Conservation (phyloP, 192 early-diverging fungal species). For the Nowakowskiella sp. region DNA sequence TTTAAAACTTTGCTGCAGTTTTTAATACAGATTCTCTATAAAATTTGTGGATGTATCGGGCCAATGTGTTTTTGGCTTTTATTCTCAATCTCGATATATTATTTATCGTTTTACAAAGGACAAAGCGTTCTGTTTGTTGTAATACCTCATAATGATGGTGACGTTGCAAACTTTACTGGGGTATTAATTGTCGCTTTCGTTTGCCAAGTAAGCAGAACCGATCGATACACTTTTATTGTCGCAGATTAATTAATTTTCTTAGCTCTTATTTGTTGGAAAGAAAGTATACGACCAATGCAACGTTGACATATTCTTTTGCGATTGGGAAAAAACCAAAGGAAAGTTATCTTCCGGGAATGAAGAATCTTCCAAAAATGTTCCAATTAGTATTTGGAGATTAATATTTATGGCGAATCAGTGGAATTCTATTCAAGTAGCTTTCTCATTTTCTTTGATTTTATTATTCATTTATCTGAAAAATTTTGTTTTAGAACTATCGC, state of each 20-base stretch:
- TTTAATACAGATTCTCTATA: conserved; percentile 24
- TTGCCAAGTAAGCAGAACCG: conserved; percentile 23
- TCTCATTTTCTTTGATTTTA: conserved; percentile 1
- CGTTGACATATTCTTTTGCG: conserved; percentile 44
- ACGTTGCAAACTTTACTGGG: conserved; percentile 27
- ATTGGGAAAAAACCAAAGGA: conserved; percentile 48
- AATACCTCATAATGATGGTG: conserved; percentile 24
- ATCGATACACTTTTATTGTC: background rate
- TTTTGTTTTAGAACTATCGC: conserved; percentile 24
- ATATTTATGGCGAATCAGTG: conserved; percentile 49
- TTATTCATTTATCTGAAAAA: background rate
- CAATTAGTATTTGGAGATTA: conserved; percentile 45
- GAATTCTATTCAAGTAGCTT: conserved; percentile 30
- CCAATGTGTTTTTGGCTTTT: conserved; percentile 34
- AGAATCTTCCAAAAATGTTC: conserved; percentile 14
- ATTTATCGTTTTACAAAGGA: conserved; percentile 44
- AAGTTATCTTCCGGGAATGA: conserved; percentile 14
- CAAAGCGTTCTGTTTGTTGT: conserved; percentile 33
- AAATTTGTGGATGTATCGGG: conserved; percentile 24
- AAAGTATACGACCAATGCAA: conserved; percentile 38
- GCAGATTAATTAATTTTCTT: background rate
- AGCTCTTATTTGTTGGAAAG: conserved; percentile 20
- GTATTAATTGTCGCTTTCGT: conserved; percentile 14
- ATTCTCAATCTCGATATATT: conserved; percentile 28
- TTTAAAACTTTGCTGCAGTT: conserved; percentile 21